Percentiles rank a stretch among this genome's conserved stretches.
Conservation (phyloP, 2,329 filamentous ascomycete species). For the Coniochaeta hoffmannii region DNA sequence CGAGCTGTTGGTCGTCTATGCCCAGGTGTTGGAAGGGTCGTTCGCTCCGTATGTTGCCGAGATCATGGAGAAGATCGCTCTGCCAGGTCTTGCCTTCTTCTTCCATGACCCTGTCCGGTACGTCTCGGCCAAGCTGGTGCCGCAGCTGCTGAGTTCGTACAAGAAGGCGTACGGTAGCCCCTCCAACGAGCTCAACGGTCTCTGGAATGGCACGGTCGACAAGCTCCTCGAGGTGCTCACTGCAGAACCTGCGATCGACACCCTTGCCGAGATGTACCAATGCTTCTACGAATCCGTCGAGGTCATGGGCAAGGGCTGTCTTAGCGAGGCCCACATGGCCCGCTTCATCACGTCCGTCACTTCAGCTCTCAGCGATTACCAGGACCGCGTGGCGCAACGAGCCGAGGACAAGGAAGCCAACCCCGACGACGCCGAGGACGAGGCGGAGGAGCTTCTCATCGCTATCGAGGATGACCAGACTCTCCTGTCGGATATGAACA, state of each 20-base stretch:
- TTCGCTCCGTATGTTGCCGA: constrained; percentile 89
- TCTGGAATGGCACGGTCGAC: constrained; percentile 81
- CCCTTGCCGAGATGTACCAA: constrained; percentile 97
- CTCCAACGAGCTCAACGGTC: constrained; percentile 68
- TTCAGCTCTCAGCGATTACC: constrained; percentile 87
- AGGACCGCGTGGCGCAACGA: constrained; percentile 73
- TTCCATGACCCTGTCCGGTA: constrained; percentile 98
- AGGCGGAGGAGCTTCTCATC: constrained; percentile 77
- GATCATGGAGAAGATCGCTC: constrained; percentile 93
- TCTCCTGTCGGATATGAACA: constrained; percentile 97
- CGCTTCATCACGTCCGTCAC: constrained; percentile 82
- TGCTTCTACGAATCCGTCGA: constrained; percentile 99
- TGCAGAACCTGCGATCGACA: constrained; percentile 92
- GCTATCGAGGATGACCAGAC: constrained; percentile 98
- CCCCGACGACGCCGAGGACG: constrained; percentile 75
- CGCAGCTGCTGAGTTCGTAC: constrained; percentile 86
- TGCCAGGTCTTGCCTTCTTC: constrained; percentile 93
- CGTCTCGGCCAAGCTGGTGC: constrained; percentile 89
- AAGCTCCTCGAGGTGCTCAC: constrained; percentile 91
- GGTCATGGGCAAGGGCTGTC: constrained; percentile 78
- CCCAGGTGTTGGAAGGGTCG: constrained; percentile 84
- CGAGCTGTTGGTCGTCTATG: constrained; percentile 93
- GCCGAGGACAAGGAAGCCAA: constrained; percentile 73
- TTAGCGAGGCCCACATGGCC: constrained; percentile 71
- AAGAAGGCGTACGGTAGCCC: constrained; percentile 82